A percentile compares a stretch with the other conserved stretches of the same genome.
Evolutionary conservation across 139 green algal genomes (phyloP).

Genomic region (Chlorella sp.): DNA sequence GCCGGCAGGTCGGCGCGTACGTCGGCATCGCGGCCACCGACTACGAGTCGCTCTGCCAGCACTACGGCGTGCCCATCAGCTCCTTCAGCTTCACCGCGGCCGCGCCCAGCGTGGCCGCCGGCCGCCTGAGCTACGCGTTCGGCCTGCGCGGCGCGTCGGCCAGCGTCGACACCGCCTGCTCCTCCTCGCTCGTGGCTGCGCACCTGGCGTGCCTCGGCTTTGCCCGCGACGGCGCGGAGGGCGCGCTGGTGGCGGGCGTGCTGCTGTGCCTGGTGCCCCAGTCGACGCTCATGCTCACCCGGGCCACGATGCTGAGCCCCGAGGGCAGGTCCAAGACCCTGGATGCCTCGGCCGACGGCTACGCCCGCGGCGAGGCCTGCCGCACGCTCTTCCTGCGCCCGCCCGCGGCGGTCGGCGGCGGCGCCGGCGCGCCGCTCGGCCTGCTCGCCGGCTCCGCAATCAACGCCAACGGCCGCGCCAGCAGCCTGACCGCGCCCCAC

Average conservation of each 20-base stretch:
- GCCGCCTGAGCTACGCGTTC: slow-evolving; percentile 67
- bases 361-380: slow-evolving; percentile 75
- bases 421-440: not conserved
- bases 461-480: slow-evolving; percentile 92
- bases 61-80: slow-evolving; percentile 39
- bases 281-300: slow-evolving; percentile 46
- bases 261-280: slow-evolving; percentile 41
- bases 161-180: slow-evolving; percentile 80
- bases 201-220: slow-evolving; percentile 55
- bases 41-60: slow-evolving; percentile 60
- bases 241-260: slow-evolving; percentile 62
- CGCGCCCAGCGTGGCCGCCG: slow-evolving; percentile 69
- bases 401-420: not conserved
- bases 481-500: slow-evolving; percentile 86
- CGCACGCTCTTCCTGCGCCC: slow-evolving; percentile 15
- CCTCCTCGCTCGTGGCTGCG: slow-evolving; percentile 59
- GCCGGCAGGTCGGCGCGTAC: slow-evolving; percentile 52
- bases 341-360: slow-evolving; percentile 83
- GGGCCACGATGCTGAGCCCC: slow-evolving; percentile 66
- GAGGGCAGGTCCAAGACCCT: slow-evolving; percentile 88
- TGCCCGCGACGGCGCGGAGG: slow-evolving; percentile 20
- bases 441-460: slow-evolving; percentile 68
- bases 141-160: slow-evolving; percentile 63
- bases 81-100: slow-evolving; percentile 52
- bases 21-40: slow-evolving; percentile 74